These are phyloP conservation scores for Pulicaria dysenterica DNA, from an alignment of 129 eudicot genomes.

Conservation along the genomic window DNA sequence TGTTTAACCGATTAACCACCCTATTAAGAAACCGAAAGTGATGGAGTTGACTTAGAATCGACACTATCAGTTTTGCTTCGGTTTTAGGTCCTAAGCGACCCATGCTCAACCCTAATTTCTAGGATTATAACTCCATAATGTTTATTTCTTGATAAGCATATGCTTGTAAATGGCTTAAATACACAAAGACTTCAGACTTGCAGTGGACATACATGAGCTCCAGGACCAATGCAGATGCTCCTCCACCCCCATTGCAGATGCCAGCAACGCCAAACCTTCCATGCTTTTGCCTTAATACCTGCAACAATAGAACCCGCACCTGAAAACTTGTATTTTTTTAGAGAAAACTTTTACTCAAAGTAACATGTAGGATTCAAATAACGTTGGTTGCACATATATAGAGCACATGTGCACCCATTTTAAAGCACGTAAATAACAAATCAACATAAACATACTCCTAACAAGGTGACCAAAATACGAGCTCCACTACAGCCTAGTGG, in stretches of 20 bases:
- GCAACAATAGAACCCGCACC: conserved; percentile 29
- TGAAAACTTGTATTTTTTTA: background rate
- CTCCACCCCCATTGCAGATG: conserved; percentile 98
- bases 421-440: background rate
- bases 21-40: no score
- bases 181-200: background rate
- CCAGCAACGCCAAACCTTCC: conserved; percentile 92
- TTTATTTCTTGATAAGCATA: background rate
- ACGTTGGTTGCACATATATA: background rate
- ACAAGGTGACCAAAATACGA: conserved; percentile 80
- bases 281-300: conserved; percentile 72
- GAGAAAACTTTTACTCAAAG: background rate
- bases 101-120: background rate
- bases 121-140: background rate
- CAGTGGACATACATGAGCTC: conserved; percentile 72
- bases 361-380: background rate
- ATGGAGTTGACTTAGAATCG: no score
- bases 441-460: conserved; percentile 57
- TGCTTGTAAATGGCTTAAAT: background rate
- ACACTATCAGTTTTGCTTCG: no score
- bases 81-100: no score
- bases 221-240: conserved; percentile 93
- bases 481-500: conserved; percentile 99
- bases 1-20: no score
- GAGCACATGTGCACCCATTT: background rate